Conservation (phyloP, 345 rosid genomes). For the Isatis tinctoria region DNA sequence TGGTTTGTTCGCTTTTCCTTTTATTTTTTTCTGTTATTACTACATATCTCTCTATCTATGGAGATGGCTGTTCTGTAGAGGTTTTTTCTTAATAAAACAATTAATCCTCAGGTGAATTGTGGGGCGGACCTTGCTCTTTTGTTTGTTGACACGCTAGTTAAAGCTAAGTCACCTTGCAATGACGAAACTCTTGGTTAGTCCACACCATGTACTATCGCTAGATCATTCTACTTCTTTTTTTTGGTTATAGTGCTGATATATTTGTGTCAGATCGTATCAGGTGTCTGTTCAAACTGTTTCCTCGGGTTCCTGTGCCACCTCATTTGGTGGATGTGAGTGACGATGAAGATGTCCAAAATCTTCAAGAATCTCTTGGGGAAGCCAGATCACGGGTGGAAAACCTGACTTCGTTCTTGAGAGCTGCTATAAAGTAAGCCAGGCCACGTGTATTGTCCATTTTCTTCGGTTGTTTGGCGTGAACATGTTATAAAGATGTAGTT, state of each 20-base stretch:
- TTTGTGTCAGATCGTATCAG: conserved; percentile 65
- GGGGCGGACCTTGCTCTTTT: conserved; percentile 83
- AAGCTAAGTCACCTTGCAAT: conserved; percentile 64
- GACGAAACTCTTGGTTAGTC: conserved; percentile 73
- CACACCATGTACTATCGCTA: not conserved
- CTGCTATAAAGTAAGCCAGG: conserved; percentile 71
- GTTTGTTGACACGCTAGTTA: conserved; percentile 71
- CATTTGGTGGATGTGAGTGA: conserved; percentile 48
- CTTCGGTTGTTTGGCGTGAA: not conserved
- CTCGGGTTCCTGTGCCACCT: conserved; percentile 70
- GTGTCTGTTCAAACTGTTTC: conserved; percentile 73
- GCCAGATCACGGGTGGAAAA: conserved; percentile 82
- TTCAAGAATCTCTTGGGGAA: conserved; percentile 77
- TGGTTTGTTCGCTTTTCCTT: conserved; percentile 52
- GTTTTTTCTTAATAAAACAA: not conserved
- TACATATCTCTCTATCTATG: not conserved
- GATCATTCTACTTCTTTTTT: not conserved
- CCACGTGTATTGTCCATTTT: not conserved
- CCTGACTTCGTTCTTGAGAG: conserved; percentile 79
- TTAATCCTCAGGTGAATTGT: conserved; percentile 62
- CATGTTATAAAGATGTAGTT: not conserved
- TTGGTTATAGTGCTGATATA: conserved; percentile 30
- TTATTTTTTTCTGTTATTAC: not conserved
- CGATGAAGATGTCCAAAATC: conserved; percentile 71
- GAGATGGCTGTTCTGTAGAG: not conserved